Base-by-base conservation (phyloP, 2,329 filamentous ascomycete species). In the Pseudomassariella vexata region DNA sequence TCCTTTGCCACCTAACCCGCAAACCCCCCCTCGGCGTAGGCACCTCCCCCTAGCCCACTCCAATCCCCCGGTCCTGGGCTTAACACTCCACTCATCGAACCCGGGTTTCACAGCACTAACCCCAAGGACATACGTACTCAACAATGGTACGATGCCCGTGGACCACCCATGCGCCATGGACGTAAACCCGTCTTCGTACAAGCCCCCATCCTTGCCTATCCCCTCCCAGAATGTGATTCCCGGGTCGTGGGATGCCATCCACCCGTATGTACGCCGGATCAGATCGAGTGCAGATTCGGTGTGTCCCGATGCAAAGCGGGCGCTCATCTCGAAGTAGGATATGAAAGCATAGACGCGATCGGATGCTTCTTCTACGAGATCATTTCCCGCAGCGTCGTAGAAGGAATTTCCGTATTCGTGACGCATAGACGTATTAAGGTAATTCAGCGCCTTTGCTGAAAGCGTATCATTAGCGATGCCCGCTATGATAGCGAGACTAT, bases 271-370 rank as follows among this genome's bases (percentile, higher is more conserved):
- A 12, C 68, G 52, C 24, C 57, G 48, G 10, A 70, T 52, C 45
- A 70, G 58, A 17, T 70, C 65, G 0, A 68, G 44, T 1, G 62
- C 68, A 6, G 56, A 57, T 2, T 38, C 43, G 1, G 49, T 49
- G 4, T 50, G 35, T 0, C 54, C 57, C 8, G 31, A 48, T 15
- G 50, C 45, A 41, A 73, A 70, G 8, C 68, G 62, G 9, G 68
- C 68, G n/a, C 60, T 56, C 12, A 68, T 54, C 49, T 73, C 69
- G 40, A 73, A 72, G 45, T 68, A 73, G 2, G 68, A 71, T 12
- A 66, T 60, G 39, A 73, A 71, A 3, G 69, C 57, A 34, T 73
- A 73, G 4, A 72, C 68, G 9, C 66, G 57, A 30, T 63, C 47
- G 3, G 57, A 57, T 42, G 61, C 69, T 1, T 55, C 60, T 0